A percentile compares a stretch with the other conserved stretches of the same genome.
phyloP scores from a whole-genome alignment of 305 asterid species.

The Fraxinus nigra region DNA sequence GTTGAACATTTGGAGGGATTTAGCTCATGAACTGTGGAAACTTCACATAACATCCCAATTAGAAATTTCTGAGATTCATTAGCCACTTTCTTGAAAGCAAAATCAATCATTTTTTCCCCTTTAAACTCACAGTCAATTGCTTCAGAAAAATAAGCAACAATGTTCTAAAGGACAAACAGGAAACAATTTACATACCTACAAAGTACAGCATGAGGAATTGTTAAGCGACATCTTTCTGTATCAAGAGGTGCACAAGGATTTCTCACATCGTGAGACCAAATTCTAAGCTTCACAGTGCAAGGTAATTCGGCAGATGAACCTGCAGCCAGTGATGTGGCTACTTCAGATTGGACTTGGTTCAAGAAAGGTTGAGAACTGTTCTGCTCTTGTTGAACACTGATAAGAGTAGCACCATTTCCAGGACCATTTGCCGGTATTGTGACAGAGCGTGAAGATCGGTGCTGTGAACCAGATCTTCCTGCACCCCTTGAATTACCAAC shows the following conservation, averaged over 20 bases:
- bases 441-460: constrained; percentile 58
- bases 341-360: constrained; percentile 76
- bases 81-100: constrained; percentile 12
- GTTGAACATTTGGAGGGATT: constrained; percentile 8
- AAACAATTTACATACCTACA: constrained; percentile 64
- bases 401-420: constrained; percentile 44
- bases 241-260: constrained; percentile 76
- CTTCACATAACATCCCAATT: constrained; percentile 21
- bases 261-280: constrained; percentile 86
- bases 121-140: constrained; percentile 15
- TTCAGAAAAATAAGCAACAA: constrained; percentile 14
- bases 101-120: not conserved
- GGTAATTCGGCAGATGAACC: constrained; percentile 94
- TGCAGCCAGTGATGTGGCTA: constrained; percentile 73
- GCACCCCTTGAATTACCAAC: constrained; percentile 44
- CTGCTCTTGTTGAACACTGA: constrained; percentile 47
- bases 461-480: constrained; percentile 69
- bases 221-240: constrained; percentile 62
- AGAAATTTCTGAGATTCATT: constrained; percentile 13
- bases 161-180: constrained; percentile 1
- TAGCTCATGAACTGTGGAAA: constrained; percentile 16
- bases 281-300: constrained; percentile 88
- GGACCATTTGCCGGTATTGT: constrained; percentile 39
- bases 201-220: constrained; percentile 92
- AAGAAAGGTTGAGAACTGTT: constrained; percentile 48